Evolutionary conservation across 1,284 basidiomycete species (phyloP), one percentile per base, ranked within the genome.

Genomic region (Retiboletus flavoniger): DNA sequence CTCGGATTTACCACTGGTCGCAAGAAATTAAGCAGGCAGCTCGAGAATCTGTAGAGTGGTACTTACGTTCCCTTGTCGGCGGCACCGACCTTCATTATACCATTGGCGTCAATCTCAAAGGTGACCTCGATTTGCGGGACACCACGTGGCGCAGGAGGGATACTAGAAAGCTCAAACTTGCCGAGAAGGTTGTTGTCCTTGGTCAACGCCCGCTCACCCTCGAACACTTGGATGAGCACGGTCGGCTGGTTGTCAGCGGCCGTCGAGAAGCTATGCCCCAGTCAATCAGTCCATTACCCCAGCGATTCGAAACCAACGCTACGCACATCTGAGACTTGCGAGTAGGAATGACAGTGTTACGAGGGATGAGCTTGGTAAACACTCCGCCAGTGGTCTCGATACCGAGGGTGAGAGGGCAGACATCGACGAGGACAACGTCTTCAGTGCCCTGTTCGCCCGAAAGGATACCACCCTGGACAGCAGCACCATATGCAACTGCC

Each of bases 301-400:
- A 36, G 2, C 8, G 40, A 35, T 24, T 7, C 38, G 24, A 49
- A 44, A 17, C 35, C 10, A 29, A 29, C 0, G 47, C 10, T 2
- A 74, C 80, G 3, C 60, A 85, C 84, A 96, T 96, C 77, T 98
- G 93, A 57, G 87, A 88, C 83, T 99, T 98, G 82, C 93, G 93
- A 71, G 96, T 98, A 54, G 95, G 95, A 63, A 99, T 93, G 69
- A 96, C 93, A 31, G 96, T 98, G 88, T 98, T 98, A 68, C 95
- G 91, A 58, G 91, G 82, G 66, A 96, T 96, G 66, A 98, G 84
- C 78, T 96, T 95, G 70, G 95, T 98, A 84, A 98, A 94, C 66
- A 98, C 95, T 75, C 95, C 96, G 61, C 96, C 96, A 46, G 95
- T 96, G 63, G 95, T 98, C 83, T 98, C 95, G 66, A 98, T 98